Evolutionary conservation across 495 filamentous ascomycete species (phyloP).

Genomic region (Tetracladium marchalianum): DNA sequence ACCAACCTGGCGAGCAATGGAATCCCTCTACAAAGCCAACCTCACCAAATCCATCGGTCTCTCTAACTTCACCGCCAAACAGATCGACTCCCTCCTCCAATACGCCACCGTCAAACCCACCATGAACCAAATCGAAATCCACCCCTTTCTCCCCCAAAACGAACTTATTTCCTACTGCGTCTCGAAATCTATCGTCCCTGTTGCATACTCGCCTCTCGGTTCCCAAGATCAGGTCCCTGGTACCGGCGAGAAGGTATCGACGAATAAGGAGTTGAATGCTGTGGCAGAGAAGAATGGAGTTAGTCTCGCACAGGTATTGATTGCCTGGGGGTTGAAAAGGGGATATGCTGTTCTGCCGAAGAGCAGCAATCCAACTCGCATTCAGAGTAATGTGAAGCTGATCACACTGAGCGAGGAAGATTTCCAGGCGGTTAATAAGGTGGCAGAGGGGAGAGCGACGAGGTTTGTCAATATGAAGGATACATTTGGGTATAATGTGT

Average conservation of each 20-base stretch:
- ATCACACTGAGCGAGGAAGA: slow-evolving; percentile 18
- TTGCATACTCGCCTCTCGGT: slow-evolving; percentile 45
- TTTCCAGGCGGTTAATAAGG: slow-evolving; percentile 44
- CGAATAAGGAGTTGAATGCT: slow-evolving; percentile 38
- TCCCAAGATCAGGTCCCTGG: slow-evolving; percentile 56
- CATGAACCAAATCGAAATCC: slow-evolving; percentile 86
- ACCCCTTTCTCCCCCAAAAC: slow-evolving; percentile 51
- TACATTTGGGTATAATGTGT: slow-evolving; percentile 21
- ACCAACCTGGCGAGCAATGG: slow-evolving; percentile 43
- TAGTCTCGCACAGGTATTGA: slow-evolving; percentile 31
- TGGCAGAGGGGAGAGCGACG: slow-evolving; percentile 48
- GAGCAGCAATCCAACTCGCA: slow-evolving; percentile 35
- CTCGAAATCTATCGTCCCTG: slow-evolving; percentile 33
- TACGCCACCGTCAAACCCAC: slow-evolving; percentile 51
- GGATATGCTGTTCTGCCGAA: slow-evolving; percentile 40
- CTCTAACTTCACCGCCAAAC: slow-evolving; percentile 37
- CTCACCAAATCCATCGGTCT: slow-evolving; percentile 29
- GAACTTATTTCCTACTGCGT: slow-evolving; percentile 22
- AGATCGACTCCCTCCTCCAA: slow-evolving; percentile 49
- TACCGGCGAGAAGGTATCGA: slow-evolving; percentile 56
- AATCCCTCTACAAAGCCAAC: slow-evolving; percentile 44
- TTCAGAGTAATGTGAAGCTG: slow-evolving; percentile 29
- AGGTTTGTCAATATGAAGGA: slow-evolving; percentile 81
- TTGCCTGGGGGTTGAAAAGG: slow-evolving; percentile 39
- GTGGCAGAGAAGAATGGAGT: slow-evolving; percentile 31